A percentile compares a stretch with the other conserved stretches of the same genome.
Conservation (phyloP, 2,329 filamentous ascomycete species). For the Colletotrichum cereale region DNA sequence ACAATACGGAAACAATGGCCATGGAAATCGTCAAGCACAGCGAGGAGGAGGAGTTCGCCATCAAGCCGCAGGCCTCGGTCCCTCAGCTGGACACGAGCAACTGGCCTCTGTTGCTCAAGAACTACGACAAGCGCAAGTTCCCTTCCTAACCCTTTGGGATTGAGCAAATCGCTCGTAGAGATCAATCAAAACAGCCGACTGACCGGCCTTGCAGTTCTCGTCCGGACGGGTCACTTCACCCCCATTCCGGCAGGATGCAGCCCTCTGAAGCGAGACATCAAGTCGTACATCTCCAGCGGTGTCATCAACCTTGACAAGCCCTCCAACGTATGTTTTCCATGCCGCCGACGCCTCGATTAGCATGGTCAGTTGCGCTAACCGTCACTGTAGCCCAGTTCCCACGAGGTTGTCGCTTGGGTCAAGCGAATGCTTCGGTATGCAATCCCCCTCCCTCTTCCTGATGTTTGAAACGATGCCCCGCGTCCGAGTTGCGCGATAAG, state of each 20-base stretch:
- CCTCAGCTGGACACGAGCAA: slow-evolving; percentile 86
- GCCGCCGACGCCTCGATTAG: background rate
- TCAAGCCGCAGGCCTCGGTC: slow-evolving; percentile 89
- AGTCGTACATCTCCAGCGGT: slow-evolving; percentile 96
- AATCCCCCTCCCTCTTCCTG: slow-evolving; percentile 8
- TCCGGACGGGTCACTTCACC: slow-evolving; percentile 96
- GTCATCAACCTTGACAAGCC: slow-evolving; percentile 96
- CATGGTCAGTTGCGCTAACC: slow-evolving; percentile 7
- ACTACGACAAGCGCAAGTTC: slow-evolving; percentile 88
- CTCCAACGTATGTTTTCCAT: slow-evolving; percentile 37
- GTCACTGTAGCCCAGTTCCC: slow-evolving; percentile 63
- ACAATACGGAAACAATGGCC: slow-evolving; percentile 50
- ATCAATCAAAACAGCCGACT: slow-evolving; percentile 45
- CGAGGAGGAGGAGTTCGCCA: slow-evolving; percentile 81
- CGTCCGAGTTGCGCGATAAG: slow-evolving; percentile 1
- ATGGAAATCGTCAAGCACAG: slow-evolving; percentile 61
- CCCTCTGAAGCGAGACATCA: slow-evolving; percentile 92
- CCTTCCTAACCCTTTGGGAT: slow-evolving; percentile 18
- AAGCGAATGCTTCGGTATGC: slow-evolving; percentile 92
- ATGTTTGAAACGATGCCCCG: slow-evolving; percentile 6
- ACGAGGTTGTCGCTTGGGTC: slow-evolving; percentile 99
- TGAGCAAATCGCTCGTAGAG: slow-evolving; percentile 16
- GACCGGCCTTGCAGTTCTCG: slow-evolving; percentile 73
- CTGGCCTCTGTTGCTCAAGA: slow-evolving; percentile 95
- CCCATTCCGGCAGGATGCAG: slow-evolving; percentile 94